A percentile compares a stretch with the other conserved stretches of the same genome.
phyloP scores from a whole-genome alignment of 176 grass and related monocot species.

The Pharus latifolius region DNA sequence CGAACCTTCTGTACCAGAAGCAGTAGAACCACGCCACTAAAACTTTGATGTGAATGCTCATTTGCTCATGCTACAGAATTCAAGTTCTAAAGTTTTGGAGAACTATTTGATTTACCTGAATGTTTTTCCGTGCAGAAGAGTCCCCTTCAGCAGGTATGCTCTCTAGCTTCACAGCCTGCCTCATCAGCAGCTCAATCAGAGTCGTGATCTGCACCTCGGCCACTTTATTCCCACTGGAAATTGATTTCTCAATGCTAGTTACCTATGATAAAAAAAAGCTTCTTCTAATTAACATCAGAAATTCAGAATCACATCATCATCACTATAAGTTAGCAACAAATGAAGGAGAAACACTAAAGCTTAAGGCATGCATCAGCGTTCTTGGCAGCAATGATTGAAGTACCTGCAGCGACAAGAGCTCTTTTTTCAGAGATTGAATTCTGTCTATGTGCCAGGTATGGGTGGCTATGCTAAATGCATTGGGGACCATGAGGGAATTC shows the following conservation, averaged over 20 bases:
- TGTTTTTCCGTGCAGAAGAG: constrained; percentile 58
- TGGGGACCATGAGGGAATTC: constrained; percentile 33
- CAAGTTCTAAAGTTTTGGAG: too few species aligned
- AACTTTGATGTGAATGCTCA: not conserved
- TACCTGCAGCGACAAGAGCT: not conserved
- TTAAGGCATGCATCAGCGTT: not conserved
- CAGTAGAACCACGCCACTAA: not conserved
- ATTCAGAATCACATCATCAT: not conserved
- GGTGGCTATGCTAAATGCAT: constrained; percentile 11
- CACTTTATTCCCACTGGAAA: constrained; percentile 63
- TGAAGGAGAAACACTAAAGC: not conserved
- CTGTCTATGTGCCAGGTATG: not conserved
- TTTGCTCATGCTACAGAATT: not conserved
- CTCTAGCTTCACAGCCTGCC: constrained; percentile 87
- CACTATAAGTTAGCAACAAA: not conserved
- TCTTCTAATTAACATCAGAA: not conserved
- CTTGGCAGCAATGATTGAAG: constrained; percentile 10
- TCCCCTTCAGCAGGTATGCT: constrained; percentile 49
- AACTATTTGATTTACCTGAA: constrained; percentile 49
- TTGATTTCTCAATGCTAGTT: constrained; percentile 64
- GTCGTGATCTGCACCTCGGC: constrained; percentile 96
- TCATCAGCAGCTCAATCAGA: constrained; percentile 88
- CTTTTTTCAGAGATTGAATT: constrained; percentile 21
- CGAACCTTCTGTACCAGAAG: not conserved
- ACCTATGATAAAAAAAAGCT: constrained; percentile 26